Evolutionary conservation across 2,329 filamentous ascomycete genomes (phyloP).

Genomic region (Sarocladium oryzae): DNA sequence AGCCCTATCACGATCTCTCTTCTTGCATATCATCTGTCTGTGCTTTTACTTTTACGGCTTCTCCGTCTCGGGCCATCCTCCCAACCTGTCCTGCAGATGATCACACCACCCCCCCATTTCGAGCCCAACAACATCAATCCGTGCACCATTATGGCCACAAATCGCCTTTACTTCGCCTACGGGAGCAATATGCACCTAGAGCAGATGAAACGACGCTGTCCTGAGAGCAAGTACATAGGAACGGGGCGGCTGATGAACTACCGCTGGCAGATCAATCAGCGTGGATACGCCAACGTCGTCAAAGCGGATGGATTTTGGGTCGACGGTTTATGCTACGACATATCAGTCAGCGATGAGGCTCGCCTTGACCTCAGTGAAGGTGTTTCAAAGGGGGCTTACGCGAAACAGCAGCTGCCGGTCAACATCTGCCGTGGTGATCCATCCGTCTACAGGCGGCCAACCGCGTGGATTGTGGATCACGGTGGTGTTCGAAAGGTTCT

Average conservation of each 20-base stretch:
- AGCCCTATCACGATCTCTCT: background rate
- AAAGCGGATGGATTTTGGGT: conserved; percentile 27
- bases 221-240: conserved; percentile 32
- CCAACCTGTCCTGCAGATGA: conserved; percentile 1
- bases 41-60: background rate
- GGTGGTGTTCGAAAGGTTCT: conserved; percentile 25
- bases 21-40: background rate
- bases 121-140: background rate
- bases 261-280: conserved; percentile 41
- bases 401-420: conserved; percentile 27
- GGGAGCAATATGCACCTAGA: conserved; percentile 38
- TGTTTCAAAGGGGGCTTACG: conserved; percentile 31
- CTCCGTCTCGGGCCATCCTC: background rate
- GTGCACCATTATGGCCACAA: conserved; percentile 15
- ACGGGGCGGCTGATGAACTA: conserved; percentile 30
- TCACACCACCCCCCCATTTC: background rate
- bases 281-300: conserved; percentile 38
- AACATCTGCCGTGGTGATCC: conserved; percentile 25
- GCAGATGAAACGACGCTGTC: conserved; percentile 39
- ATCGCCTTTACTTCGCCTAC: conserved; percentile 38
- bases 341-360: conserved; percentile 29
- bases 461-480: conserved; percentile 31
- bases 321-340: conserved; percentile 35
- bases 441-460: conserved; percentile 28
- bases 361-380: conserved; percentile 34